A percentile compares a stretch with the other conserved stretches of the same genome.
These are phyloP conservation scores for Fallopia convolvulus DNA, from an alignment of 148 eudicot species.

Conservation along the genomic window DNA sequence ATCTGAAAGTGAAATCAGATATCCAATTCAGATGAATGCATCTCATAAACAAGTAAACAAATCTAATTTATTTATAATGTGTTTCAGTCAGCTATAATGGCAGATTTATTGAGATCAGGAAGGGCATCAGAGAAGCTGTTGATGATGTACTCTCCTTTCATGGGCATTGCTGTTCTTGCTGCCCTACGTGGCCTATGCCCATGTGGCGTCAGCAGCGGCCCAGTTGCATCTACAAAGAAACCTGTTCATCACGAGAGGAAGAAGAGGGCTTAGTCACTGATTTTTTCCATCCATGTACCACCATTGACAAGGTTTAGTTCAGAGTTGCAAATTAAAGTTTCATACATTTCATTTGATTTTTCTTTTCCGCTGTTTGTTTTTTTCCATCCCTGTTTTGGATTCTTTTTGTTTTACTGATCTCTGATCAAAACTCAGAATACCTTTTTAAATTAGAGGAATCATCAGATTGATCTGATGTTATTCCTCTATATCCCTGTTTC, in stretches of 20 bases:
- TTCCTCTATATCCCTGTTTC: no score
- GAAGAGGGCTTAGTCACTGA: slow-evolving; percentile 43
- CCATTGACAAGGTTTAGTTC: background rate
- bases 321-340: background rate
- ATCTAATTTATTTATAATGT: background rate
- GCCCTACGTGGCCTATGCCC: slow-evolving; percentile 51
- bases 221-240: slow-evolving; percentile 16
- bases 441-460: no score
- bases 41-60: background rate
- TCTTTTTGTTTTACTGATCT: no score
- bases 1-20: background rate
- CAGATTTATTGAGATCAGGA: slow-evolving; percentile 42
- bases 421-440: no score
- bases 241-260: slow-evolving; percentile 31
- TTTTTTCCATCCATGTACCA: background rate
- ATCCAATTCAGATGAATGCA: background rate
- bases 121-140: slow-evolving; percentile 53
- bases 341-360: background rate
- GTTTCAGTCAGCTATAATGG: slow-evolving; percentile 52
- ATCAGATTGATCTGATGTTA: background rate
- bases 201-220: slow-evolving; percentile 17
- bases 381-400: background rate
- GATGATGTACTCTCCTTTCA: slow-evolving; percentile 58
- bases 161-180: slow-evolving; percentile 54
- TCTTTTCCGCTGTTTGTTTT: background rate